phyloP scores from a whole-genome alignment of 306 rosid genomes.

The Nissolia schottii region DNA sequence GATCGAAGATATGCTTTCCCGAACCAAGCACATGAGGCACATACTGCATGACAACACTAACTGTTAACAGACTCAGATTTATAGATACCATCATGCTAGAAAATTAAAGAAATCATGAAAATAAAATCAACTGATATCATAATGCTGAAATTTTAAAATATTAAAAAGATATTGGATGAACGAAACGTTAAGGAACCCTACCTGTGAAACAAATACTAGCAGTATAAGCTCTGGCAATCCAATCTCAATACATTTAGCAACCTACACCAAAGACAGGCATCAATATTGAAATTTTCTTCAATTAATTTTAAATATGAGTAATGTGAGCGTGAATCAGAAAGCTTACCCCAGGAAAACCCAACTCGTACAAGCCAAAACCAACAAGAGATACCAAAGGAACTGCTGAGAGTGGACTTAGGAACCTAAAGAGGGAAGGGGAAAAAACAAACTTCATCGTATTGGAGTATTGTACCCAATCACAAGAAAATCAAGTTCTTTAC shows the following conservation, averaged over 20 bases:
- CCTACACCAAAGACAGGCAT: conserved; percentile 51
- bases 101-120: neutral
- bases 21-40: conserved; percentile 66
- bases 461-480: neutral
- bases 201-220: conserved; percentile 86
- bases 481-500: conserved; percentile 2
- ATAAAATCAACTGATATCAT: conserved; percentile 5
- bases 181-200: conserved; percentile 24
- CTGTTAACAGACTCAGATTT: conserved; percentile 12
- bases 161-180: neutral
- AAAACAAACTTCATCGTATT: conserved; percentile 6
- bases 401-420: conserved; percentile 86
- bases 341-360: conserved; percentile 96
- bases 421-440: conserved; percentile 57
- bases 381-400: conserved; percentile 84
- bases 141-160: conserved; percentile 4
- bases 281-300: conserved; percentile 5
- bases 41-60: conserved; percentile 60
- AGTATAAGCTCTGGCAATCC: conserved; percentile 89
- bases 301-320: neutral
- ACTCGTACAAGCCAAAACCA: conserved; percentile 93
- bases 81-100: conserved; percentile 20
- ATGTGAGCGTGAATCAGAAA: conserved; percentile 16
- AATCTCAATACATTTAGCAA: conserved; percentile 94
- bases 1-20: conserved; percentile 52